Percentiles rank a stretch among this genome's conserved stretches.
Evolutionary conservation across 371 early-diverging fungal species (phyloP).

Genomic region (Mortierella sp.): DNA sequence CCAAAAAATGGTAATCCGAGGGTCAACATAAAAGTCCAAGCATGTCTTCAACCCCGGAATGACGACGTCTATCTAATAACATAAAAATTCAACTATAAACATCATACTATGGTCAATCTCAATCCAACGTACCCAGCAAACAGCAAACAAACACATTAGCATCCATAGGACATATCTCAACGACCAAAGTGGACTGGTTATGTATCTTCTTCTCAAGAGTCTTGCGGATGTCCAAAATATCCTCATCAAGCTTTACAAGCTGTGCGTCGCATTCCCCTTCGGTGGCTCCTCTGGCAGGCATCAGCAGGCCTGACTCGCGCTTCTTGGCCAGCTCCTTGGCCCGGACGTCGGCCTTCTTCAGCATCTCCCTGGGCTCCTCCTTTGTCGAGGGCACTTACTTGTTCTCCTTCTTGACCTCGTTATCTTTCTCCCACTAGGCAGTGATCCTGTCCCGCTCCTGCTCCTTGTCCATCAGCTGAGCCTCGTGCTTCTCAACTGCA

Average conservation of each 20-base stretch:
- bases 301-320: conserved; percentile 62
- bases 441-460: conserved; percentile 71
- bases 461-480: conserved; percentile 67
- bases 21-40: no score
- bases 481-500: conserved; percentile 69
- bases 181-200: background rate
- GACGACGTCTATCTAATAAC: no score
- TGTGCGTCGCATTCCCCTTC: conserved; percentile 76
- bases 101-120: conserved; percentile 4
- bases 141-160: background rate
- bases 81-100: background rate
- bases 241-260: conserved; percentile 75
- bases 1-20: no score
- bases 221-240: conserved; percentile 75
- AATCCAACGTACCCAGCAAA: no score
- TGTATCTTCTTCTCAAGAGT: conserved; percentile 81
- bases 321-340: conserved; percentile 63
- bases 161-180: background rate
- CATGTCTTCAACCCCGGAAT: no score
- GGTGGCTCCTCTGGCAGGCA: conserved; percentile 58
- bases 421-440: conserved; percentile 78
- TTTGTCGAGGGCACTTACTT: conserved; percentile 65
- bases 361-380: conserved; percentile 66
- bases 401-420: conserved; percentile 75
- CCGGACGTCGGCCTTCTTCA: conserved; percentile 67